Percentiles rank a stretch among this genome's conserved stretches.
Conservation (phyloP, 2,329 filamentous ascomycete genomes). For the Exophiala sideris region DNA sequence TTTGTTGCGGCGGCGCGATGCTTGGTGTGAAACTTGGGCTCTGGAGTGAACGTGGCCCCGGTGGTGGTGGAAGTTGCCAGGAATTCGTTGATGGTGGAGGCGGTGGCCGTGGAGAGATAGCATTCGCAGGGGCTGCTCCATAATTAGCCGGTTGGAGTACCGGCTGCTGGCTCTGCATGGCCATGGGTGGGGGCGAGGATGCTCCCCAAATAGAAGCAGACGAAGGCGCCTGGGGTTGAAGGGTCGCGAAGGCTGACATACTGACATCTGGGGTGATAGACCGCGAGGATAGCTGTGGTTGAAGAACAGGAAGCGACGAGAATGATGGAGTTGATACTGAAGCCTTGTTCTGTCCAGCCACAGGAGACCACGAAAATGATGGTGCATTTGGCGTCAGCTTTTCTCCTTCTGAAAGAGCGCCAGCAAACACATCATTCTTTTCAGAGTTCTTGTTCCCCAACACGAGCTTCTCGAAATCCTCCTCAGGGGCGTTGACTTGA, state of each 20-base stretch:
- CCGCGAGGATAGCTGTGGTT: constrained; percentile 34
- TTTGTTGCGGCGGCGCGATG: constrained; percentile 35
- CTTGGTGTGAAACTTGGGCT: constrained; percentile 5
- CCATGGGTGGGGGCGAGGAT: constrained; percentile 10
- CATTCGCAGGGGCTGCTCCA: constrained; percentile 6
- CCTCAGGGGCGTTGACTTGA: constrained; percentile 54
- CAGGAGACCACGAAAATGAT: constrained; percentile 45
- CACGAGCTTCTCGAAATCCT: constrained; percentile 86
- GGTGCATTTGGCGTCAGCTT: constrained; percentile 32
- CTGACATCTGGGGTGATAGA: constrained; percentile 53
- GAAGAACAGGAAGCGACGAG: constrained; percentile 28
- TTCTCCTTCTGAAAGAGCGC: constrained; percentile 31
- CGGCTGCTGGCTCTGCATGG: constrained; percentile 14
- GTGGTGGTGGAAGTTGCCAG: constrained; percentile 23
- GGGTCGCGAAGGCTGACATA: constrained; percentile 46
- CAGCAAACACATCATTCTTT: constrained; percentile 34
- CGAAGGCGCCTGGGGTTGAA: constrained; percentile 40
- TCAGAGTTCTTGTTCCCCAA: constrained; percentile 62
- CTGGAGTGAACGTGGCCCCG: constrained; percentile 3
- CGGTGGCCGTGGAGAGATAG: constrained; percentile 15
- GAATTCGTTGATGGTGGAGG: constrained; percentile 12
- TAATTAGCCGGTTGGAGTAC: constrained; percentile 18
- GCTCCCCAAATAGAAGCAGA: constrained; percentile 30
- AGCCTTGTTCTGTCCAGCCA: constrained; percentile 24
- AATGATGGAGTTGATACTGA: constrained; percentile 17